A percentile compares a stretch with the other conserved stretches of the same genome.
These are phyloP conservation scores for Collybiopsis confluens DNA, from an alignment of 768 basidiomycete genomes.

Conservation along the genomic window DNA sequence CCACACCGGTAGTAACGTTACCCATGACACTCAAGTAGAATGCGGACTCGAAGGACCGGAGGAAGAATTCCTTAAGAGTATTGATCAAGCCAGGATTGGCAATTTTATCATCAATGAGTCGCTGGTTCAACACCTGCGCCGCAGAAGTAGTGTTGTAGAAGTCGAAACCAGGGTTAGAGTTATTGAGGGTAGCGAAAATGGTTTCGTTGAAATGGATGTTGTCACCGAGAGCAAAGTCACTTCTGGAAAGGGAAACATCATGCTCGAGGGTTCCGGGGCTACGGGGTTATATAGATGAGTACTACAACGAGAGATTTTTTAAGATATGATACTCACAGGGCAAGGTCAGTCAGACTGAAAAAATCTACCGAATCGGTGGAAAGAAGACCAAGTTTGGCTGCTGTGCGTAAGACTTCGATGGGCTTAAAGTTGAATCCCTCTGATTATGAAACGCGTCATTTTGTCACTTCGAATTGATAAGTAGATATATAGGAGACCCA, in stretches of 20 bases:
- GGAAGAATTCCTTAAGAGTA: slow-evolving; percentile 3
- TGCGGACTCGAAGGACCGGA: not conserved
- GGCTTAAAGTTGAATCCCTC: slow-evolving; percentile 15
- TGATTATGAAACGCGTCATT: not conserved
- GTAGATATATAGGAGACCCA: not conserved
- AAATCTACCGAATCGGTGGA: not conserved
- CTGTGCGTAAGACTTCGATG: not conserved
- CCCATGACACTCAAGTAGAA: slow-evolving; percentile 3
- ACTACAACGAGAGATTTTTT: slow-evolving; percentile 1
- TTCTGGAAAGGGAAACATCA: slow-evolving; percentile 12
- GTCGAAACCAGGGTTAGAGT: slow-evolving; percentile 8
- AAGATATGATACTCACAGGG: not conserved
- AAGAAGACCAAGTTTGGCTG: not conserved
- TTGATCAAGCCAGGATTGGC: slow-evolving; percentile 7
- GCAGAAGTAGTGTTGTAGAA: slow-evolving; percentile 6
- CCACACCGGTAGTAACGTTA: not conserved
- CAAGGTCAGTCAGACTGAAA: not conserved
- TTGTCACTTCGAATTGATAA: not conserved
- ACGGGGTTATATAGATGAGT: slow-evolving; percentile 2
- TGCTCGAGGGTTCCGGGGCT: slow-evolving; percentile 10
- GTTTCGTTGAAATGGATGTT: slow-evolving; percentile 11
- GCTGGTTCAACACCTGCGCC: slow-evolving; percentile 8
- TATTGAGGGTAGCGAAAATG: slow-evolving; percentile 6
- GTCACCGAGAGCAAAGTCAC: slow-evolving; percentile 10
- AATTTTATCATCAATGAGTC: slow-evolving; percentile 4